phyloP scores from a whole-genome alignment of 1,284 basidiomycete genomes.

The Hypsizygus ulmarius region DNA sequence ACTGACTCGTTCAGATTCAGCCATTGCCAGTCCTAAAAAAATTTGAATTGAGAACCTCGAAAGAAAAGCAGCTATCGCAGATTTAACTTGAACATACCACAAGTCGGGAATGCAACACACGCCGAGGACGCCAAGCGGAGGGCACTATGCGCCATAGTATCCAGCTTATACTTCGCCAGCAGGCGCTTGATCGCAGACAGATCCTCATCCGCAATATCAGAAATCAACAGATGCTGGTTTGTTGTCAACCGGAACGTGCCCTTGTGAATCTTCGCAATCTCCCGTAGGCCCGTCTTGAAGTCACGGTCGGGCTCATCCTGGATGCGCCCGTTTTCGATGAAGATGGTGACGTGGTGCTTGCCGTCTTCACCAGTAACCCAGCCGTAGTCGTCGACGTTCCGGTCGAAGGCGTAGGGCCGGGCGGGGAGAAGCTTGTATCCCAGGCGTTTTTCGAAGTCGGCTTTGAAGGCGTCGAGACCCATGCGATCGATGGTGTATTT shows the following conservation, averaged over 20 bases:
- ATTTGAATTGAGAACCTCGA: not conserved
- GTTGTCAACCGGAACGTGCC: conserved; percentile 90
- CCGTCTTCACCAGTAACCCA: conserved; percentile 90
- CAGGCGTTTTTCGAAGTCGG: conserved; percentile 87
- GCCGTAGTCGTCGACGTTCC: conserved; percentile 93
- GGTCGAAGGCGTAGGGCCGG: conserved; percentile 80
- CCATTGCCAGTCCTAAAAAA: conserved; percentile 81
- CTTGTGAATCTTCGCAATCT: conserved; percentile 94
- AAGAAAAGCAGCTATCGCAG: not conserved
- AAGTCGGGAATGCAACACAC: conserved; percentile 98
- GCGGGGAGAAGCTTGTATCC: conserved; percentile 78
- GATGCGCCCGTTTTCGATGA: conserved; percentile 97
- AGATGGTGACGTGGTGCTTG: conserved; percentile 89
- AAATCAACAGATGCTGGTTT: conserved; percentile 93
- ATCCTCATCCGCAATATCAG: conserved; percentile 77
- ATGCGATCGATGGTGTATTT: conserved; percentile 98
- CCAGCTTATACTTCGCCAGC: conserved; percentile 86
- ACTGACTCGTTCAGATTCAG: conserved; percentile 83
- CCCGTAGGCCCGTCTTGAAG: conserved; percentile 91
- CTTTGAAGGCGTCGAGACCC: conserved; percentile 84
- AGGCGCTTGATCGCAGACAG: conserved; percentile 78
- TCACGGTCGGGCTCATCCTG: conserved; percentile 88
- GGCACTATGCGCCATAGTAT: conserved; percentile 81
- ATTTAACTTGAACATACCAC: conserved; percentile 46
- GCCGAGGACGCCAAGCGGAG: conserved; percentile 87